Percentiles rank a stretch among this genome's conserved stretches.
Conservation (phyloP, 495 filamentous ascomycete species). For the Tuber magnatum region DNA sequence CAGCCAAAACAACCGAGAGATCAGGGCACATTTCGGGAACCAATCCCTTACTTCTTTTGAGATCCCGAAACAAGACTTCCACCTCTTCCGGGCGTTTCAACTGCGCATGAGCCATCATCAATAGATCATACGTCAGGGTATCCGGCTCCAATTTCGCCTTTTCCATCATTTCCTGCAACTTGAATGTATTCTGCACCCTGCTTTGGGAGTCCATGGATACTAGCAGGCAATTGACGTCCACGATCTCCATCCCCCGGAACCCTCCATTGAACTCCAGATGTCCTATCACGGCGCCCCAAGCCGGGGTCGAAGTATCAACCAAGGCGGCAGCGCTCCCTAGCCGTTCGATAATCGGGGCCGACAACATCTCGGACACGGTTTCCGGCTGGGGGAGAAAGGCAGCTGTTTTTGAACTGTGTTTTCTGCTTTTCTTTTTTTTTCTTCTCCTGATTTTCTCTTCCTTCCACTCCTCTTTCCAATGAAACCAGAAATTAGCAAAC, state of each 20-base stretch:
- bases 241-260: conserved; percentile 22
- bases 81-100: conserved; percentile 22
- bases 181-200: conserved; percentile 22
- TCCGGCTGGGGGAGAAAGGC: conserved; percentile 33
- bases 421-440: conserved; percentile 1
- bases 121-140: conserved; percentile 35
- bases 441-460: not conserved
- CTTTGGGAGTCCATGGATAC: conserved; percentile 20
- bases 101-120: conserved; percentile 35
- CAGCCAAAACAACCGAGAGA: conserved; percentile 5
- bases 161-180: conserved; percentile 31
- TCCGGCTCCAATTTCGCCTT: conserved; percentile 17
- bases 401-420: not conserved
- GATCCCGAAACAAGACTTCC: conserved; percentile 26
- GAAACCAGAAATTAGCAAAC: not conserved
- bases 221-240: conserved; percentile 33
- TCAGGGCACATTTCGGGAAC: not conserved
- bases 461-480: not conserved
- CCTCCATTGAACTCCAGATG: conserved; percentile 30
- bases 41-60: conserved; percentile 29
- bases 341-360: conserved; percentile 17
- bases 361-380: conserved; percentile 19
- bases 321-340: conserved; percentile 18
- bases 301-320: conserved; percentile 11
- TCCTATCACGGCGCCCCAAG: conserved; percentile 25